Percentiles rank a stretch among this genome's conserved stretches.
Evolutionary conservation across 768 basidiomycete species (phyloP).

Genomic region (Lactarius sp.): DNA sequence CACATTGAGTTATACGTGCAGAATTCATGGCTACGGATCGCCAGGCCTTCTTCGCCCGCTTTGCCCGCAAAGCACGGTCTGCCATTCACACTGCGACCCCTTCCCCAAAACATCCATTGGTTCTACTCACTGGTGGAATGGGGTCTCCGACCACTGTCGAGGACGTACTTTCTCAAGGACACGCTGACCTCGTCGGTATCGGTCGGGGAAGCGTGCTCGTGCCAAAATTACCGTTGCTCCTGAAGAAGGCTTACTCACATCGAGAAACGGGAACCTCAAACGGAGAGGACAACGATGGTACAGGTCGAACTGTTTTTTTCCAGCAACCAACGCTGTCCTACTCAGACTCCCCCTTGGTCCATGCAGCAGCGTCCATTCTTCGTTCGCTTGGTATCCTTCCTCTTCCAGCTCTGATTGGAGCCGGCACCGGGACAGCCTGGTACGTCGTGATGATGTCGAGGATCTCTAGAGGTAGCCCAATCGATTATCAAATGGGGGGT

Average conservation of each 20-base stretch:
- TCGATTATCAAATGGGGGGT: slow-evolving; percentile 27
- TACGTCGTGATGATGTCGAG: slow-evolving; percentile 55
- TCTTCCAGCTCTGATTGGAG: slow-evolving; percentile 58
- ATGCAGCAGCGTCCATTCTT: slow-evolving; percentile 22
- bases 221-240: slow-evolving; percentile 52
- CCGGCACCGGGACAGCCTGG: slow-evolving; percentile 61
- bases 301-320: slow-evolving; percentile 10
- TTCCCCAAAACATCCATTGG: slow-evolving; percentile 43
- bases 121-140: slow-evolving; percentile 81
- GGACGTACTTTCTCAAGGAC: slow-evolving; percentile 45
- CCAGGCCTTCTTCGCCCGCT: slow-evolving; percentile 69
- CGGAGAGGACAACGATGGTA: slow-evolving; percentile 18
- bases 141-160: slow-evolving; percentile 52
- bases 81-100: slow-evolving; percentile 36
- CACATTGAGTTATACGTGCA: slow-evolving; percentile 6
- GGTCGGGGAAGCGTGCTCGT: slow-evolving; percentile 60
- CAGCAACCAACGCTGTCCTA: slow-evolving; percentile 12
- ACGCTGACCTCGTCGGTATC: slow-evolving; percentile 74
- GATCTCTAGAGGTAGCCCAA: slow-evolving; percentile 34
- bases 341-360: slow-evolving; percentile 2
- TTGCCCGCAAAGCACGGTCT: slow-evolving; percentile 53
- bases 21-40: slow-evolving; percentile 40
- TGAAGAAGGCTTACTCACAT: slow-evolving; percentile 20
- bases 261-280: background rate
- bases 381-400: slow-evolving; percentile 20